These are phyloP conservation scores for Helianthus tuberosus DNA, from an alignment of 129 eudicot species.

Conservation along the genomic window DNA sequence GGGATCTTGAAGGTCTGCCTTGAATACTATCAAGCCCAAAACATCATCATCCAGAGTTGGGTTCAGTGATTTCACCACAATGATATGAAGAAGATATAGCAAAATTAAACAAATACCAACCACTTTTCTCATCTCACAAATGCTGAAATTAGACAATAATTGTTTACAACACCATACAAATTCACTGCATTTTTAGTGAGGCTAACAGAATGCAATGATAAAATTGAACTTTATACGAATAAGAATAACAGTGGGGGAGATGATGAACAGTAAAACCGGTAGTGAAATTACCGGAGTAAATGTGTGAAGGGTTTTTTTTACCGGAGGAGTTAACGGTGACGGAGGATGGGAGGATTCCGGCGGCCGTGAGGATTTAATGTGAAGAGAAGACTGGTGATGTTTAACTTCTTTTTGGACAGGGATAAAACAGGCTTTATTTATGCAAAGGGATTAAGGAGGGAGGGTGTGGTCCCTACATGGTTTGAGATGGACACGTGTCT, in stretches of 20 bases:
- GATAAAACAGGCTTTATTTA: slow-evolving; percentile 32
- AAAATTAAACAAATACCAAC: slow-evolving; percentile 18
- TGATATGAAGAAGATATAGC: slow-evolving; percentile 14
- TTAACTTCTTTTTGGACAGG: slow-evolving; percentile 27
- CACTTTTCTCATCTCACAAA: slow-evolving; percentile 46
- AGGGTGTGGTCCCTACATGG: slow-evolving; percentile 16
- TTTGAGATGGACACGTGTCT: slow-evolving; percentile 30
- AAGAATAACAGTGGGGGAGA: not conserved
- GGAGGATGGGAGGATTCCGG: slow-evolving; percentile 33
- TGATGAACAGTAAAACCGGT: slow-evolving; percentile 15
- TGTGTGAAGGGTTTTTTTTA: not conserved
- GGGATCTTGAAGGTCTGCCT: slow-evolving; percentile 83
- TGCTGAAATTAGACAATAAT: slow-evolving; percentile 16
- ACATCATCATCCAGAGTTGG: slow-evolving; percentile 80
- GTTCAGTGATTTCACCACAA: slow-evolving; percentile 39
- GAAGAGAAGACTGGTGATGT: too few species aligned
- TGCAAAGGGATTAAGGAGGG: slow-evolving; percentile 29
- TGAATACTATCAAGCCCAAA: slow-evolving; percentile 81
- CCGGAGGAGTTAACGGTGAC: not conserved
- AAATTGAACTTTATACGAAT: slow-evolving; percentile 10
- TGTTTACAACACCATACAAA: slow-evolving; percentile 18
- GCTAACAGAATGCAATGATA: slow-evolving; percentile 12
- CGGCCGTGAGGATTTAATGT: slow-evolving; percentile 20
- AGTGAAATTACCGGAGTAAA: slow-evolving; percentile 24
- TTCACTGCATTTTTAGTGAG: slow-evolving; percentile 28